Base-by-base conservation (phyloP, 139 green algal species). In the Klebsormidium nitens region DNA sequence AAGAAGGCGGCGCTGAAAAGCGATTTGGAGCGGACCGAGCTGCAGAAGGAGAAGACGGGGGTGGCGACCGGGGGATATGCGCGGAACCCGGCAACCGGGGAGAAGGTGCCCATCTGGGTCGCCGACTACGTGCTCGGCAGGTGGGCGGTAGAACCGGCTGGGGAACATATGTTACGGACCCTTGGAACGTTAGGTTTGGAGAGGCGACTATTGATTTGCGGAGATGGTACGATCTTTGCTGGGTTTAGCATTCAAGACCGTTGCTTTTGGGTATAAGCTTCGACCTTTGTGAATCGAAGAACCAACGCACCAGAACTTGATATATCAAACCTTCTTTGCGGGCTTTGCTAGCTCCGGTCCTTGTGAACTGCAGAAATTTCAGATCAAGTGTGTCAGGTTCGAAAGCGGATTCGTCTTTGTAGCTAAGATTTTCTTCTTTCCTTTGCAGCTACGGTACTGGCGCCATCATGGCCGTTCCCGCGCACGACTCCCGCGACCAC, bases 391-490 rank as follows among this genome's bases (percentile, higher is more conserved):
- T n/a, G n/a, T n/a, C n/a, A n/a, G n/a, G n/a, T n/a, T n/a, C n/a
- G n/a, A n/a, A n/a, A n/a, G n/a, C n/a, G n/a, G n/a, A n/a, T n/a
- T n/a, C n/a, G n/a, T n/a, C n/a, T n/a, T n/a, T n/a, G n/a, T n/a
- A n/a, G n/a, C n/a, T n/a, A n/a, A n/a, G n/a, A n/a, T 36, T 29
- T 63, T 29, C 36, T 29, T 55, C 39, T 19, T 34, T 17, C 11
- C 31, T 1, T n/a, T 28, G 2, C 35, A 72, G 68, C 14, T 98
- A 98, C 68, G 94, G 94, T 76, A 94, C 72, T 36, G 94, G 94
- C 0, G 92, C 91, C 28, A 91, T 99, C 73, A 99, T 99, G 94
- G 94, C 91, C 3, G 94, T 99, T 65, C 94, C 94, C 0, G 93
- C 80, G 6, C 94, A 99, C 63, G 94, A 99, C 81, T 57, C 64